Base-by-base conservation (phyloP, 768 basidiomycete species). In the Mycena belliarum region DNA sequence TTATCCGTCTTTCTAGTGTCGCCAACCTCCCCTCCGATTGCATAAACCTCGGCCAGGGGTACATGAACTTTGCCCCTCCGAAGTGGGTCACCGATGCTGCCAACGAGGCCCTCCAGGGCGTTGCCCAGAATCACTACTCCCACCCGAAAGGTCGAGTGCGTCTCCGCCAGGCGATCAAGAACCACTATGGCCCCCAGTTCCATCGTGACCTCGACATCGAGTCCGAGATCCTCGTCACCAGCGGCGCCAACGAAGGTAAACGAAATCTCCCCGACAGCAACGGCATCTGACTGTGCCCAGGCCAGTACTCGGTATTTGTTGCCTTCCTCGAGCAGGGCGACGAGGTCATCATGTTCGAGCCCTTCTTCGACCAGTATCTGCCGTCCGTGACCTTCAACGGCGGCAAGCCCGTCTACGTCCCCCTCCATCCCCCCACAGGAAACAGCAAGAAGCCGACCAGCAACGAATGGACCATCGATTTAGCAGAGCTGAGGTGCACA, bases 301-400 rank as follows among this genome's bases (percentile, higher is more conserved):
- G 96, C 24, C 91, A 94, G 80, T 98, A 96, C 72, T 85, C 95
- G 49, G 91, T 95, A 49, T 91, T 96, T 65, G 84, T 87, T 12
- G 97, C 97, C 0, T 98, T 96, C 76, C 73, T 97, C 37, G 88
- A 98, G 60, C 80, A 83, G 35, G 96, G 90, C 4, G 97, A 98
- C 67, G 97, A 99, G 72, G 96, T 98, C 61, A 96, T 99, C 73
- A 88, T 98, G 84, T 95, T 98, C 68, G 97, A 98, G 73, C 96
- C 95, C 2, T 97, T 93, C 80, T 98, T 97, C 69, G 95, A 98
- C 69, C 95, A 98, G 71, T 96, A 95, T 71, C 81, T 95, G 49
- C 89, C 95, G 23, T 93, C 91, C 7, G 88, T 96, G 50, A 90
- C 88, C 26, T 97, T 98, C 83, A 95, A 96, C 66, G 92, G 91